phyloP scores from a whole-genome alignment of 1,284 basidiomycete species.

The Meira nashicola region DNA sequence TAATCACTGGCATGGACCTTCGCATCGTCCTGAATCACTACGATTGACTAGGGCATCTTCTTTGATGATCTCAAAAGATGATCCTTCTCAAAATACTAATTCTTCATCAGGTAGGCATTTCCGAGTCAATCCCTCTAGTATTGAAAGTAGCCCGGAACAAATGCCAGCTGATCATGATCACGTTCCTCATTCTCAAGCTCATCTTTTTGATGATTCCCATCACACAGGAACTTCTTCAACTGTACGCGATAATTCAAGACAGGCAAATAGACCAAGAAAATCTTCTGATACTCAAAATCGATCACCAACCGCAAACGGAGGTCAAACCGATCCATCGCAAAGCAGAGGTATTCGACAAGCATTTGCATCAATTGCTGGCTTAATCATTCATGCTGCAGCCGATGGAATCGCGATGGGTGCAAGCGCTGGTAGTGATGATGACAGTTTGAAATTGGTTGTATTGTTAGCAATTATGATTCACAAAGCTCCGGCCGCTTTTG shows the following conservation, averaged over 20 bases:
- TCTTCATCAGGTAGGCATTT: neutral
- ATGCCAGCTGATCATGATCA: neutral
- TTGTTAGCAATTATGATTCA: conserved; percentile 49
- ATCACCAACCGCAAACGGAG: neutral
- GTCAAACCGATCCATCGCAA: neutral
- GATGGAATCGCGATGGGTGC: conserved; percentile 52
- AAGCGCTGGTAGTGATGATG: conserved; percentile 28
- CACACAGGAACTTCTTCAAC: neutral
- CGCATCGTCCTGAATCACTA: conserved; percentile 2
- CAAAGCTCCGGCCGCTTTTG: conserved; percentile 49
- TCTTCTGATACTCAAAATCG: neutral
- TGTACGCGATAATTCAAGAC: neutral
- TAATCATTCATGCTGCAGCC: conserved; percentile 45
- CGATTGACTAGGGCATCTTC: conserved; percentile 7
- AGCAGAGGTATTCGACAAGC: conserved; percentile 22
- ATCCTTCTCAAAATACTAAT: neutral
- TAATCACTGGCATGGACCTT: conserved; percentile 3
- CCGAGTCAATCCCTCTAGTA: neutral
- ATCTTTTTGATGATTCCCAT: neutral
- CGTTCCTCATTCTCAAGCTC: neutral
- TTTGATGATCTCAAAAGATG: neutral
- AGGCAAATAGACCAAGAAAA: neutral
- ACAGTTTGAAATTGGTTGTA: conserved; percentile 42
- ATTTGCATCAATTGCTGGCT: conserved; percentile 36
- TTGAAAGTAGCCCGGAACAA: conserved; percentile 4